Base-by-base conservation (phyloP, 2,329 filamentous ascomycete genomes). In the Chalaropsis ovoidea region DNA sequence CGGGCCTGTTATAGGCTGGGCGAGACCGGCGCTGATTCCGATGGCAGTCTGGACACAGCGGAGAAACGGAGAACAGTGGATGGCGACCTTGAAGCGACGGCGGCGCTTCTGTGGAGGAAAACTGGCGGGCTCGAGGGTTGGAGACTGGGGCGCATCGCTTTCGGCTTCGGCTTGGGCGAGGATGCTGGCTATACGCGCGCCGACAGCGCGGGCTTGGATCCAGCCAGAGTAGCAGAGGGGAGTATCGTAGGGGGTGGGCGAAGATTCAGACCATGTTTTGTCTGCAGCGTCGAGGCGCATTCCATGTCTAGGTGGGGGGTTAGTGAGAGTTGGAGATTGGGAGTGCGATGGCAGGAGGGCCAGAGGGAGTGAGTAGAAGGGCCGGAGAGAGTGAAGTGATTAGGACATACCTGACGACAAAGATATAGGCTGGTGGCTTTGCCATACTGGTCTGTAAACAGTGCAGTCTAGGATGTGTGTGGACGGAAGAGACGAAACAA, bases 151-250 rank as follows among this genome's bases (percentile, higher is more conserved):
- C 35, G 72, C 71, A 61, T 77, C 75, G 62, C 78, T 73, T 61
- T 80, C 76, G 61, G 74, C 74, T 70, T 81, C 80, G 65, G 78
- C 78, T 64, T 81, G 82, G 67, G 79, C 80, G 58, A 84, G 76
- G 39, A 96, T 84, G 70, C 81, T 86, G n/a, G 85, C 88, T 69
- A 99, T 96, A 68, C 90, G 86, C 68, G 86, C 81, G 17, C 94
- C 94, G 27, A 96, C 82, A 4, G 86, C 84, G 70, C 88, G 86
- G 64, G 89, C 87, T 75, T 97, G 94, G 15, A 87, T 84, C 88
- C 94, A 96, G 69, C 94, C 94, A 70, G 90, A 89, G 73, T 96
- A 97, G 2, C 92, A 96, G 67, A 99, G 81, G 62, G 94, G 94
- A 70, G 94, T 90, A 70, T 99, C 93, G 79, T 97, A 99, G 1